Conservation (phyloP, 495 filamentous ascomycete genomes). For the Xylaria bambusicola region DNA sequence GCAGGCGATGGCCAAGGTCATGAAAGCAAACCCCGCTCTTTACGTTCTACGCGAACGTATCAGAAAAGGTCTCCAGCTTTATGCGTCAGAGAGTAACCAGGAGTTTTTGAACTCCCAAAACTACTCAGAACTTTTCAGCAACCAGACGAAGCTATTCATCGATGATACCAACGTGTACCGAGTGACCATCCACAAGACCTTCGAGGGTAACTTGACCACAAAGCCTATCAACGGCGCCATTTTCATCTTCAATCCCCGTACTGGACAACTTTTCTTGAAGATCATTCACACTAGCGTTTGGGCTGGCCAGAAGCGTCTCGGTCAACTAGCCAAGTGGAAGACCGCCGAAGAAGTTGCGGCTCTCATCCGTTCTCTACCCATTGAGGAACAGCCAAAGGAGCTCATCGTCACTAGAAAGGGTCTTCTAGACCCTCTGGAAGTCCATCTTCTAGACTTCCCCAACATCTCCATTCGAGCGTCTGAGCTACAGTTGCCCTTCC, state of each 20-base stretch:
- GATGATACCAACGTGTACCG: slow-evolving; percentile 99
- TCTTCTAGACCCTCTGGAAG: slow-evolving; percentile 94
- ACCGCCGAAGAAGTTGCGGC: slow-evolving; percentile 99
- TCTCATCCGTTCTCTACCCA: slow-evolving; percentile 91
- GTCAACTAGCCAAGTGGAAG: slow-evolving; percentile 99
- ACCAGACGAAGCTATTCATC: slow-evolving; percentile 98
- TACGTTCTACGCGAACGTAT: slow-evolving; percentile 98
- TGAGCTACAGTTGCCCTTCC: slow-evolving; percentile 96
- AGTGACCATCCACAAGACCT: slow-evolving; percentile 99
- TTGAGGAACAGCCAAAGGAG: slow-evolving; percentile 99
- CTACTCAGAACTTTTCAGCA: slow-evolving; percentile 98
- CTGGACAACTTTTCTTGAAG: slow-evolving; percentile 97
- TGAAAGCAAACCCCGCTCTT: slow-evolving; percentile 98
- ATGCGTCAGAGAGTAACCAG: slow-evolving; percentile 98
- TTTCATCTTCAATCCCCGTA: slow-evolving; percentile 99
- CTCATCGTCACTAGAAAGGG: slow-evolving; percentile 98
- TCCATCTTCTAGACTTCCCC: slow-evolving; percentile 96
- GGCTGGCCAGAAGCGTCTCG: slow-evolving; percentile 99
- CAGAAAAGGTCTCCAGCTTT: slow-evolving; percentile 96
- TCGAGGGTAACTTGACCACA: slow-evolving; percentile 98
- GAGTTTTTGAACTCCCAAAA: slow-evolving; percentile 99
- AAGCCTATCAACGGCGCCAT: slow-evolving; percentile 99
- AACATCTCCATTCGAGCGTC: slow-evolving; percentile 99
- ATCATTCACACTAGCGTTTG: slow-evolving; percentile 99
- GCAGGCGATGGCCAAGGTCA: slow-evolving; percentile 99